Conservation (phyloP, 345 rosid genomes). For the Salix koriyanagi region DNA sequence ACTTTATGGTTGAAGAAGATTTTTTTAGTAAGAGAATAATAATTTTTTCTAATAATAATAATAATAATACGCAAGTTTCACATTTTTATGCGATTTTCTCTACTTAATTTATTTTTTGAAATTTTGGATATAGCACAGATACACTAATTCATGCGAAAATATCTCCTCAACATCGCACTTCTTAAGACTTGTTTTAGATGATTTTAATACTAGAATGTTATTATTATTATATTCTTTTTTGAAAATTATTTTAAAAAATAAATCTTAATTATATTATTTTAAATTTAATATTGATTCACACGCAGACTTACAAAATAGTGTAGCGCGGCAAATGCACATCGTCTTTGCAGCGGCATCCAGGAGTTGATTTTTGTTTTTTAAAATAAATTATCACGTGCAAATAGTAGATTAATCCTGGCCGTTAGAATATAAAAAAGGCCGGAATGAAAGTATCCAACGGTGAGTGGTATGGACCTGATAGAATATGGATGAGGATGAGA, state of each 20-base stretch:
- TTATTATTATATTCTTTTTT: too few species aligned
- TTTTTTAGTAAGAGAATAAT: neutral
- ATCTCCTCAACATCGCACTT: too few species aligned
- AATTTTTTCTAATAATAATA: neutral
- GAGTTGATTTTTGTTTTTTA: neutral
- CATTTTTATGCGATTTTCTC: too few species aligned
- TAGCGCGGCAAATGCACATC: neutral
- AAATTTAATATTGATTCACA: neutral
- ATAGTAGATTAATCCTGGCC: neutral
- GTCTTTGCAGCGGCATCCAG: neutral
- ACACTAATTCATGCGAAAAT: too few species aligned
- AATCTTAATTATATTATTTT: neutral
- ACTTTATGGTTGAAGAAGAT: neutral
- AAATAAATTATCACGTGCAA: neutral
- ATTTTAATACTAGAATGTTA: too few species aligned
- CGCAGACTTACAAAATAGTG: neutral
- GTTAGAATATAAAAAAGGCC: neutral
- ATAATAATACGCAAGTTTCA: too few species aligned
- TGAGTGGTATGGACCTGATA: neutral
- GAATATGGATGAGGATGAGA: neutral
- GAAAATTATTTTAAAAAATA: too few species aligned
- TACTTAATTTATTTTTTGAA: too few species aligned
- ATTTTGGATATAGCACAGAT: too few species aligned
- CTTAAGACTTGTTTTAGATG: too few species aligned
- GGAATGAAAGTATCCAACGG: neutral